Evolutionary conservation across 2,329 filamentous ascomycete species (phyloP).

Genomic region (Fusarium sublunatum): DNA sequence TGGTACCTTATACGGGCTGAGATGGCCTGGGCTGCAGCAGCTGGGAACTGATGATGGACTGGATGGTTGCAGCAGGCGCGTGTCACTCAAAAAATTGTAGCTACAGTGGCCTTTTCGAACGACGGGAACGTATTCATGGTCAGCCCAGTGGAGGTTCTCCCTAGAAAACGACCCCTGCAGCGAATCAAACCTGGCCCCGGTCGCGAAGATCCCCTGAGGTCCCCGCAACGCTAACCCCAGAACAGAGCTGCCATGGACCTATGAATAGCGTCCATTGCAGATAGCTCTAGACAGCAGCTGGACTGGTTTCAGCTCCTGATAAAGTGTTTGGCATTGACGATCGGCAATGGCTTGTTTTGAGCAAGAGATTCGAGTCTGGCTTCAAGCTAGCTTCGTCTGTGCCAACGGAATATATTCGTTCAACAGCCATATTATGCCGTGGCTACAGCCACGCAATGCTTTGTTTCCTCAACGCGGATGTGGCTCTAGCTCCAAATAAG

Average conservation of each 20-base stretch:
- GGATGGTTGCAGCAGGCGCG: slow-evolving; percentile 33
- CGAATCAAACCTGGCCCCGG: slow-evolving; percentile 40
- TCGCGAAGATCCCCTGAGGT: slow-evolving; percentile 35
- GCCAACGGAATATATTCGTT: too few species aligned
- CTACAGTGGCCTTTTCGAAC: slow-evolving; percentile 54
- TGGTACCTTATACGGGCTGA: slow-evolving; percentile 29
- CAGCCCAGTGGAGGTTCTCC: slow-evolving; percentile 32
- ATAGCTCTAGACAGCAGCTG: slow-evolving; percentile 19
- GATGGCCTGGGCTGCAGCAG: slow-evolving; percentile 14
- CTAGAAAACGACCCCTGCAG: slow-evolving; percentile 24
- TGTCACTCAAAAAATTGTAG: slow-evolving; percentile 50
- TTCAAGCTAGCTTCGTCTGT: not conserved
- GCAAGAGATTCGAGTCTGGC: not conserved
- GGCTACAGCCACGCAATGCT: slow-evolving; percentile 24
- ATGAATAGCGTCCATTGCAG: slow-evolving; percentile 23
- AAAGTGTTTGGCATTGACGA: slow-evolving; percentile 16
- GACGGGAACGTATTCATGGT: slow-evolving; percentile 4
- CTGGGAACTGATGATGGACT: slow-evolving; percentile 33
- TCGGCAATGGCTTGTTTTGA: not conserved
- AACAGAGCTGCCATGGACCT: slow-evolving; percentile 34
- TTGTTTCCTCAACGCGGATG: not conserved
- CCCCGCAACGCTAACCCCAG: slow-evolving; percentile 30
- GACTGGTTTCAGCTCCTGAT: slow-evolving; percentile 26
- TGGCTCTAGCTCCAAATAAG: slow-evolving; percentile 33
- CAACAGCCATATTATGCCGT: too few species aligned